Evolutionary conservation across 2,329 filamentous ascomycete genomes (phyloP).

Genomic region (Mycosphaerella sp.): DNA sequence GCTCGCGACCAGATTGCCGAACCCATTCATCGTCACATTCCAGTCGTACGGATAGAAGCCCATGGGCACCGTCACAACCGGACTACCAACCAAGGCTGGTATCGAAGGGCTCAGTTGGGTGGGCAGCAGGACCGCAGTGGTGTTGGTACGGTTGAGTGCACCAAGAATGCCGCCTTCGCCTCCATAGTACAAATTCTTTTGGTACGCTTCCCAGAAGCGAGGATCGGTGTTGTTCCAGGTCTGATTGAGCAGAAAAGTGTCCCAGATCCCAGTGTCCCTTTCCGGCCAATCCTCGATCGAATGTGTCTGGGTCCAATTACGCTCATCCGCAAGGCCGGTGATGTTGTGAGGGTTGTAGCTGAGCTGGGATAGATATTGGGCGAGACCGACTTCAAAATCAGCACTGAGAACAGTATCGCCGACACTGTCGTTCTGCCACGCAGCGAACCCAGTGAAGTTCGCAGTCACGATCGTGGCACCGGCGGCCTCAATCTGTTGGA

Average conservation of each 20-base stretch:
- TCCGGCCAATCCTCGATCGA: slow-evolving; percentile 52
- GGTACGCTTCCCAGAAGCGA: slow-evolving; percentile 53
- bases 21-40: slow-evolving; percentile 40
- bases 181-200: slow-evolving; percentile 48
- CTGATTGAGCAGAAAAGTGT: slow-evolving; percentile 43
- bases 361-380: slow-evolving; percentile 52
- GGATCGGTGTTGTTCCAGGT: slow-evolving; percentile 53
- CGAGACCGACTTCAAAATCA: slow-evolving; percentile 55
- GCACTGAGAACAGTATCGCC: slow-evolving; percentile 46
- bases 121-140: slow-evolving; percentile 58
- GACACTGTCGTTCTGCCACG: slow-evolving; percentile 38
- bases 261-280: slow-evolving; percentile 54
- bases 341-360: slow-evolving; percentile 53
- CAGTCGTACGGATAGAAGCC: slow-evolving; percentile 49
- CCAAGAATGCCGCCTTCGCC: slow-evolving; percentile 56
- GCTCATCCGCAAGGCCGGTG: slow-evolving; percentile 46
- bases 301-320: slow-evolving; percentile 50
- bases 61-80: slow-evolving; percentile 58
- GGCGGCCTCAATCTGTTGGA: slow-evolving; percentile 15
- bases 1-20: slow-evolving; percentile 47
- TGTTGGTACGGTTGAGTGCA: slow-evolving; percentile 49
- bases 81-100: slow-evolving; percentile 52
- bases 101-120: slow-evolving; percentile 44
- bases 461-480: slow-evolving; percentile 20
- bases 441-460: slow-evolving; percentile 28